Evolutionary conservation across 495 filamentous ascomycete genomes (phyloP).

Genomic region (Penicillium coffeae): DNA sequence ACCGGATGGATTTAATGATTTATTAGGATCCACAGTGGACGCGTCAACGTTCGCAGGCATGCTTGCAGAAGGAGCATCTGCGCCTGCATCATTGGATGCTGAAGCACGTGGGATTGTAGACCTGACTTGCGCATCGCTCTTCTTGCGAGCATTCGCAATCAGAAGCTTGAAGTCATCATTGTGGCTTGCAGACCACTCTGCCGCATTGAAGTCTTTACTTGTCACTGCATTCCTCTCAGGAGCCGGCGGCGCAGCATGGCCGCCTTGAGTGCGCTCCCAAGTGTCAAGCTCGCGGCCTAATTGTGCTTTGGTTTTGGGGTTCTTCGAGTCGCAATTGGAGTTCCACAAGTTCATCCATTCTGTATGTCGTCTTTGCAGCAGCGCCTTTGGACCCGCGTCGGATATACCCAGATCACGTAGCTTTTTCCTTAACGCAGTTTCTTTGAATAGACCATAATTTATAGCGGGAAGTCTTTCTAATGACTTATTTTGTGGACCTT

Average conservation of each 20-base stretch:
- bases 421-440: slow-evolving; percentile 71
- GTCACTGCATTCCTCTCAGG: slow-evolving; percentile 45
- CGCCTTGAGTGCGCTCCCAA: slow-evolving; percentile 77
- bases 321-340: slow-evolving; percentile 83
- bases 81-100: neutral
- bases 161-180: slow-evolving; percentile 67
- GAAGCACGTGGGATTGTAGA: slow-evolving; percentile 28
- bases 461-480: slow-evolving; percentile 67
- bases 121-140: slow-evolving; percentile 28
- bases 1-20: neutral
- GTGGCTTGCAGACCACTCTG: slow-evolving; percentile 70
- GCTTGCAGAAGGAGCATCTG: neutral
- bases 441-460: slow-evolving; percentile 78
- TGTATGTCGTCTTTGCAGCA: slow-evolving; percentile 74
- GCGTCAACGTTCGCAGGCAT: neutral
- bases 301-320: slow-evolving; percentile 64
- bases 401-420: slow-evolving; percentile 80
- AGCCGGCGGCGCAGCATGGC: slow-evolving; percentile 21
- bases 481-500: slow-evolving; percentile 22
- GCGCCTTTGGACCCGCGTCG: slow-evolving; percentile 55
- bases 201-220: slow-evolving; percentile 79
- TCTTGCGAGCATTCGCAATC: slow-evolving; percentile 64
- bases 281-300: slow-evolving; percentile 71
- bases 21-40: neutral
- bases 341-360: slow-evolving; percentile 98